Evolutionary conservation across 2,329 filamentous ascomycete species (phyloP).

Genomic region (Ophiostoma montium): DNA sequence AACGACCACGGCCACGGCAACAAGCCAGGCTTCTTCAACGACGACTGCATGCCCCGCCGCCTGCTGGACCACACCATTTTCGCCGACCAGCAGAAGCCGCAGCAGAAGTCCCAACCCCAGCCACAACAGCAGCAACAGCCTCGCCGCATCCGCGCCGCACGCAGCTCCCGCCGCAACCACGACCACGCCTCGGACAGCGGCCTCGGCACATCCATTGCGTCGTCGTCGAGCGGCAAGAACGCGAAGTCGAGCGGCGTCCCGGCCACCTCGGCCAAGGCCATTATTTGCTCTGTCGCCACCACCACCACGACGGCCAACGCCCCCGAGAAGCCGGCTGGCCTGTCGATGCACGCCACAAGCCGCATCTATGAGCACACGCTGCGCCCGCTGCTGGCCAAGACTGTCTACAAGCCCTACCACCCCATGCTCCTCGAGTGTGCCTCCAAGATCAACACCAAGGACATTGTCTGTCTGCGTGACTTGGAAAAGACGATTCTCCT

Average conservation of each 20-base stretch:
- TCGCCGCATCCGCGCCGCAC: slow-evolving; percentile 36
- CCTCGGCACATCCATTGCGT: slow-evolving; percentile 67
- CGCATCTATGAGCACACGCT: slow-evolving; percentile 71
- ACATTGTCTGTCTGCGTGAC: slow-evolving; percentile 83
- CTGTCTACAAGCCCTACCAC: slow-evolving; percentile 65
- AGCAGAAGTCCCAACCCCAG: slow-evolving; percentile 19
- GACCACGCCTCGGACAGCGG: slow-evolving; percentile 76
- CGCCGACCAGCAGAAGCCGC: slow-evolving; percentile 23
- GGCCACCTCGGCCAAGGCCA: slow-evolving; percentile 38
- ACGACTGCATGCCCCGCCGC: slow-evolving; percentile 46
- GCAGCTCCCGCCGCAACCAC: slow-evolving; percentile 20
- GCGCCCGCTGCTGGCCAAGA: slow-evolving; percentile 60
- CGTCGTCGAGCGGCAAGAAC: slow-evolving; percentile 40
- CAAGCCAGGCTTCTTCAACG: slow-evolving; percentile 27
- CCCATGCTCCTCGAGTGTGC: slow-evolving; percentile 66
- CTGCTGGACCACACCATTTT: slow-evolving; percentile 44
- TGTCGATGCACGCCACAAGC: slow-evolving; percentile 56
- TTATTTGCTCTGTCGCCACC: slow-evolving; percentile 40
- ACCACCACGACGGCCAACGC: slow-evolving; percentile 30
- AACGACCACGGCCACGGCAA: slow-evolving; percentile 10
- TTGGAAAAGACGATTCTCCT: slow-evolving; percentile 88
- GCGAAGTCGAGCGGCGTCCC: not conserved
- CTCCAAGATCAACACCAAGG: slow-evolving; percentile 63
- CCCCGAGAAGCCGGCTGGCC: slow-evolving; percentile 39
- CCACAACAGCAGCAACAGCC: slow-evolving; percentile 29